Base-by-base conservation (phyloP, 768 basidiomycete species). In the Termitomyces sp. region DNA sequence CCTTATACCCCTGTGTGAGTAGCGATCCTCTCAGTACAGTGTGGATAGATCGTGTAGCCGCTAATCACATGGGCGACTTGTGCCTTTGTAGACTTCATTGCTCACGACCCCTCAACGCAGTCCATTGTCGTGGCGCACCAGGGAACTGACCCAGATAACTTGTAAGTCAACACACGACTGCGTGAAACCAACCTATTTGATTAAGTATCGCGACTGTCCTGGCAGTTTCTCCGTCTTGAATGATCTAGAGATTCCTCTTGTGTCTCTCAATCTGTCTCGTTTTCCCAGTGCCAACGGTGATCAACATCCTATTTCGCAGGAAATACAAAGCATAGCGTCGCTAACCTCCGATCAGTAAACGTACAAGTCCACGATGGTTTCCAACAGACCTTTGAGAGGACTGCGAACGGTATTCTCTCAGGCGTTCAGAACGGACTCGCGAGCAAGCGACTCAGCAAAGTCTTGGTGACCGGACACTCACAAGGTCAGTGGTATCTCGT, bases 41-140 rank as follows among this genome's bases (percentile, higher is more conserved):
- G 21, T 5, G 14, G 14, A 15, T 28, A 19, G 3, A 17, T 3
- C 10, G 15, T 14, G 14, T 5, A 23, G 28, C 33, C 3, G n/a
- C 46, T 51, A 26, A 51, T 26, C 0, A 0, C 0, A 1, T 5
- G 19, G n/a, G 1, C n/a, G 43, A 33, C 23, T 23, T 45, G 5
- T n/a, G 6, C 19, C 7, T 28, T 51, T 53, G 45, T 31, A 73
- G 72, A 69, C 56, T 75, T 67, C 55, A 67, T 77, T 44, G 76
- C 73, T 1, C 68, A 72, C 60, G 71, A 76, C 54, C 64, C 63
- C 5, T 54, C 63, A 3, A 63, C 64, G 8, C 54, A 72, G 30
- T 68, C 66, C 26, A 65, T 78, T 54, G 70, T 76, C 33, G 72
- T 78, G 14, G 73, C 75, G 19, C 76, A 78, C 54, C 66, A 77